Base-by-base conservation (phyloP, 2,329 filamentous ascomycete genomes). In the Cadophora sp. region DNA sequence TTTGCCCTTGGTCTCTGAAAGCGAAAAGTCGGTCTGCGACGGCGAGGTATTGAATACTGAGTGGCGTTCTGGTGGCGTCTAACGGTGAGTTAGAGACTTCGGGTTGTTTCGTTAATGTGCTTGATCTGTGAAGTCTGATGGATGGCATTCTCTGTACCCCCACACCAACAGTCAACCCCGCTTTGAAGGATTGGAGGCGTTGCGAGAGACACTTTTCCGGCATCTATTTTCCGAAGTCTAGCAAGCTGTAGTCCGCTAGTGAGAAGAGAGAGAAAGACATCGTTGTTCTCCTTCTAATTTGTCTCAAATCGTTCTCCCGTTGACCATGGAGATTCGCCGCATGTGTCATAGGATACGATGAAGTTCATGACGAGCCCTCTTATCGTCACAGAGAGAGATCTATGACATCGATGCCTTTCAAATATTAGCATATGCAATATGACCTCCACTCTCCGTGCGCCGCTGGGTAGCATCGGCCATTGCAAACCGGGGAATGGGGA, bases 31-130 rank as follows among this genome's bases (percentile, higher is more conserved):
- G 51, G 62, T 48, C n/a, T 48, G 34, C 26, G 5, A 11, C 43
- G 34, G 24, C 3, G 31, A 27, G 40, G 40, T 19, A 16, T 19
- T 2, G 16, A 19, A 1, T 16, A 16, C 40, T 29, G 12, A 46
- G 34, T 61, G 40, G 58, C 26, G 37, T 61, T 34, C n/a, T 24
- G 60, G 60, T 43, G 60, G 60, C 40, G 43, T 63, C 27, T 34
- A 51, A 37, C 43, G 29, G 60, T 63, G 59, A 62, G 60, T 63
- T 37, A 62, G 59, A 29, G 24, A n/a, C 29, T 14, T n/a, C 55
- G n/a, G 29, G 27, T 2, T 48, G 31, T 58, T 58, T 58, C 37
- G 6, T n/a, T 2, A 6, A 4, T 48, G 1, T 22, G 19, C 43
- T 22, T 48, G 19, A 48, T 48, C 1, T 48, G 43, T 34, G 19